phyloP scores from a whole-genome alignment of 331 rosid species.

The Rosa hybrid region DNA sequence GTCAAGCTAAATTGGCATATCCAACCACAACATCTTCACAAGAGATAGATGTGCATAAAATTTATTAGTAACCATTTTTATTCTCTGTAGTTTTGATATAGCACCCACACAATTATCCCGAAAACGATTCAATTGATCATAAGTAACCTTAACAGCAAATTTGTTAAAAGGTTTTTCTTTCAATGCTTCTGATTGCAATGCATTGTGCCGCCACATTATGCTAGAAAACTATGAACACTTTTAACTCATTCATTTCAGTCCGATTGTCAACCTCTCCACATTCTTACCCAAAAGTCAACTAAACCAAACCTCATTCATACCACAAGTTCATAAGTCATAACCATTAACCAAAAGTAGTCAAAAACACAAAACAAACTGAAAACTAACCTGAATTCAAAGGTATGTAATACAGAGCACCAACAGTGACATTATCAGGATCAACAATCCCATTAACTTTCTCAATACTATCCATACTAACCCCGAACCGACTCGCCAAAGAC shows the following conservation, averaged over 20 bases:
- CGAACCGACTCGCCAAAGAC: constrained; percentile 89
- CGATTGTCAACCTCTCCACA: background rate
- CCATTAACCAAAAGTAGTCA: background rate
- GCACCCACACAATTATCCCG: background rate
- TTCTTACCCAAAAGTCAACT: background rate
- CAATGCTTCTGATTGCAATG: background rate
- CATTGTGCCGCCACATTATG: background rate
- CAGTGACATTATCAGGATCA: constrained; percentile 82
- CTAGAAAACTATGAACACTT: background rate
- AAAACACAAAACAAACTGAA: constrained; percentile 20
- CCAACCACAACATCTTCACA: background rate
- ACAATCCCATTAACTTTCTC: constrained; percentile 75
- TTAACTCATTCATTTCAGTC: background rate
- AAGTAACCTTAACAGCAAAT: background rate
- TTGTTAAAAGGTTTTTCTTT: background rate
- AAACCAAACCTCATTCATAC: constrained; percentile 4
- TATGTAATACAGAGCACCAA: constrained; percentile 77
- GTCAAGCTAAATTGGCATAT: background rate
- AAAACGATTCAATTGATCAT: too few species aligned
- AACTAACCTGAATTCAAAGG: constrained; percentile 89
- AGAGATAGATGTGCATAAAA: background rate
- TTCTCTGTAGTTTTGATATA: background rate
- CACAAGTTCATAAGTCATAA: background rate
- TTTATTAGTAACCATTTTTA: background rate
- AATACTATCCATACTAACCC: constrained; percentile 94